Evolutionary conservation across 2,329 filamentous ascomycete species (phyloP).

Genomic region (Falciphora oryzae): DNA sequence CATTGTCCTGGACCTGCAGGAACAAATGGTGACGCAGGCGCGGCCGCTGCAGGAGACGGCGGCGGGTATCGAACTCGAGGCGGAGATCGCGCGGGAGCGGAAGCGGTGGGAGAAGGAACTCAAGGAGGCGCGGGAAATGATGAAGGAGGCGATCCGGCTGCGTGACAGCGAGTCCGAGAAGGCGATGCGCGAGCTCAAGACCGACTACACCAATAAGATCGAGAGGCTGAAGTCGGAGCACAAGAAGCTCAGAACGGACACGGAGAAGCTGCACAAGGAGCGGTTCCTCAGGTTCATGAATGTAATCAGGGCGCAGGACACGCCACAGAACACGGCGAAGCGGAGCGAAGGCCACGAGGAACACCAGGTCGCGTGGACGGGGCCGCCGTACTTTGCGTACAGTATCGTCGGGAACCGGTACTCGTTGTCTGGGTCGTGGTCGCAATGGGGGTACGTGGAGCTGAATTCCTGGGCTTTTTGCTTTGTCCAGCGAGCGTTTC

Average conservation of each 20-base stretch:
- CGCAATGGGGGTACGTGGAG: neutral
- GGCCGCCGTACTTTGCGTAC: neutral
- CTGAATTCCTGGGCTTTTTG: neutral
- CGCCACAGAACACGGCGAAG: neutral
- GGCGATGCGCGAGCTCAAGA: constrained; percentile 1
- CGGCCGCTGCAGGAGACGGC: constrained; percentile 8
- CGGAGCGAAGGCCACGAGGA: constrained; percentile 3
- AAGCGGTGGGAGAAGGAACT: constrained; percentile 6
- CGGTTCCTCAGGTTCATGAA: constrained; percentile 1
- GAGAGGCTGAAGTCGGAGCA: constrained; percentile 5
- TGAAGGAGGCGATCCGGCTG: constrained; percentile 8
- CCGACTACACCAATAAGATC: constrained; percentile 5
- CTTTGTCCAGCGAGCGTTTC: neutral
- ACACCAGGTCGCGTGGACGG: neutral
- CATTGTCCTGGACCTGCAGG: constrained; percentile 5
- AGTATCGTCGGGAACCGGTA: neutral
- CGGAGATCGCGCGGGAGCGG: constrained; percentile 7
- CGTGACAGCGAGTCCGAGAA: constrained; percentile 8
- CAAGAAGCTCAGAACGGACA: constrained; percentile 3
- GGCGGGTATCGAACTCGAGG: constrained; percentile 8
- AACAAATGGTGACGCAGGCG: constrained; percentile 7
- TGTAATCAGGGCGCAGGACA: neutral
- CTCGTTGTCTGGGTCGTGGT: neutral
- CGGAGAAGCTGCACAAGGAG: constrained; percentile 7
- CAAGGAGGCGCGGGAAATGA: neutral